These are phyloP conservation scores for Neurospora sp. DNA, from an alignment of 2,329 filamentous ascomycete genomes.

Conservation along the genomic window DNA sequence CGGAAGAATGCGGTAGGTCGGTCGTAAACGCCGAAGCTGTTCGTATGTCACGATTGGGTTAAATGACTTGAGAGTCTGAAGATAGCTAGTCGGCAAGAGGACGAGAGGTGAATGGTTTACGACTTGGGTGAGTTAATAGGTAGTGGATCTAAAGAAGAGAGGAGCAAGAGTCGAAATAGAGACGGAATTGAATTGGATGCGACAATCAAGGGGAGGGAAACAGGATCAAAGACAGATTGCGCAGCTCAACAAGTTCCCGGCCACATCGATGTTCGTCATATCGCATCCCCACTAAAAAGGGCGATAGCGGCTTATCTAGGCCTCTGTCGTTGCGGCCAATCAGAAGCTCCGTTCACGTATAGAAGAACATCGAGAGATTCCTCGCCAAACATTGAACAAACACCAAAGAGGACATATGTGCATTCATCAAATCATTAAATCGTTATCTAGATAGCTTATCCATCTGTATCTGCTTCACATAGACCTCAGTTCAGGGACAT, in stretches of 20 bases:
- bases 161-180: background rate
- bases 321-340: background rate
- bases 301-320: background rate
- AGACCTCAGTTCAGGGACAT: background rate
- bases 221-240: background rate
- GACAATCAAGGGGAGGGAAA: background rate
- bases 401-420: background rate
- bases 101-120: background rate
- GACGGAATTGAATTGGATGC: background rate
- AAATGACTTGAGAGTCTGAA: too few species aligned
- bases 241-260: background rate
- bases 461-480: background rate
- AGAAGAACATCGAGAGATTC: background rate
- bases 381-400: background rate
- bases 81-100: background rate
- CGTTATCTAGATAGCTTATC: background rate
- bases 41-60: background rate
- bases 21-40: background rate
- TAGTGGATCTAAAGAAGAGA: too few species aligned
- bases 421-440: background rate
- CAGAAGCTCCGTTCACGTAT: background rate
- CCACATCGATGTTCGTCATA: background rate
- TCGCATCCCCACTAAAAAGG: background rate
- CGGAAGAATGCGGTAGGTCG: background rate
- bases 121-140: too few species aligned